Conservation (phyloP, 805 yeast genomes). For the Candida chauliodis region DNA sequence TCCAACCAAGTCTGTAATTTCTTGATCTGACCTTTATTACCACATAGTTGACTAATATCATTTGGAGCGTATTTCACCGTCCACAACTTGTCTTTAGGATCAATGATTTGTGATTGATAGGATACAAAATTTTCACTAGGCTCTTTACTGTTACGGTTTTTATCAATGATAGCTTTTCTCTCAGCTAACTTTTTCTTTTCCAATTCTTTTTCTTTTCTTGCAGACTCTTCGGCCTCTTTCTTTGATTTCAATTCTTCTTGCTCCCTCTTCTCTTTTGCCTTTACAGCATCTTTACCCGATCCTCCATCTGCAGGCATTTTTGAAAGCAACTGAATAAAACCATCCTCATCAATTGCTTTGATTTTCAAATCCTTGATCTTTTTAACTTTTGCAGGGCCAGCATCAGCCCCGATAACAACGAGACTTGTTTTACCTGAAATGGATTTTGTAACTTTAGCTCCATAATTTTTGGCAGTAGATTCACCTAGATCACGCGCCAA, state of each 20-base stretch:
- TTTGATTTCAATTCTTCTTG: constrained; percentile 60
- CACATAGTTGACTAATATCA: constrained; percentile 74
- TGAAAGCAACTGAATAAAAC: constrained; percentile 68
- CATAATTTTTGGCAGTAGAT: constrained; percentile 74
- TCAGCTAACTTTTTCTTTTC: constrained; percentile 15
- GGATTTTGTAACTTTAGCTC: constrained; percentile 86
- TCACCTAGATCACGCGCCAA: constrained; percentile 76
- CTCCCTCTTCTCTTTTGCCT: constrained; percentile 64
- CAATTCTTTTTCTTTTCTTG: constrained; percentile 48
- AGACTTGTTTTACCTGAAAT: constrained; percentile 81
- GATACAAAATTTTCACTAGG: constrained; percentile 11
- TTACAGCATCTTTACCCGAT: constrained; percentile 70
- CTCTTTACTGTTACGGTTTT: background rate
- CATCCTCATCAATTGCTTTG: constrained; percentile 84
- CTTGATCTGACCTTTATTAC: constrained; percentile 74
- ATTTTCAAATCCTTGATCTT: constrained; percentile 70
- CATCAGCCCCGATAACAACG: constrained; percentile 91
- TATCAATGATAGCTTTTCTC: background rate
- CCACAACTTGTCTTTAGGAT: constrained; percentile 74
- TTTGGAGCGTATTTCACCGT: constrained; percentile 91
- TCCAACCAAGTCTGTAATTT: constrained; percentile 71
- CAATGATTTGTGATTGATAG: constrained; percentile 23
- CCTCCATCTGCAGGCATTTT: constrained; percentile 95
- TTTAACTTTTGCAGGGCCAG: constrained; percentile 91
- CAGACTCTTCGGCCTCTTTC: constrained; percentile 37